Percentiles rank a stretch among this genome's conserved stretches.
Conservation (phyloP, 2,329 filamentous ascomycete genomes). For the Ophiostoma perfectum region DNA sequence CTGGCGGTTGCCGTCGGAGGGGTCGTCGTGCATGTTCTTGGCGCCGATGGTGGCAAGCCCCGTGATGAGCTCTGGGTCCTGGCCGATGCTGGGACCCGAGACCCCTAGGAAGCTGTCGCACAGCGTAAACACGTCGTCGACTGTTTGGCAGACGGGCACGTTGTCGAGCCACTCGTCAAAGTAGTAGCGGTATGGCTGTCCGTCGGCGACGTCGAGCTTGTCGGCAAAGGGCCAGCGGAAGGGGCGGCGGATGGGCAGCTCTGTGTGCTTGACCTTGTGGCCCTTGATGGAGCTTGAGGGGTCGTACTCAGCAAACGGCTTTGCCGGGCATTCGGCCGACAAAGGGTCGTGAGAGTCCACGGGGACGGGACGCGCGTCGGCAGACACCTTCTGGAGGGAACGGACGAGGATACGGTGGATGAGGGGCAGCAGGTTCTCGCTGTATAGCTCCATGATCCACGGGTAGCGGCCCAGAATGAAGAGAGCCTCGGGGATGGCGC, state of each 20-base stretch:
- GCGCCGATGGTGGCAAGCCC: conserved; percentile 83
- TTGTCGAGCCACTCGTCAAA: conserved; percentile 98
- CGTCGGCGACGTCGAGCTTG: conserved; percentile 66
- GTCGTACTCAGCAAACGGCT: conserved; percentile 49
- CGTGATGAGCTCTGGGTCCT: conserved; percentile 68
- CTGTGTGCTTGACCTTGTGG: conserved; percentile 59
- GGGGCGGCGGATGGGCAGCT: conserved; percentile 58
- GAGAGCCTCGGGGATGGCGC: conserved; percentile 84
- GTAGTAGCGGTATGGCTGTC: conserved; percentile 83
- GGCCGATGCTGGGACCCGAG: conserved; percentile 83
- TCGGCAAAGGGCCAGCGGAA: conserved; percentile 83
- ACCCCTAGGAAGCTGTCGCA: conserved; percentile 79
- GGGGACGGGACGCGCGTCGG: conserved; percentile 40
- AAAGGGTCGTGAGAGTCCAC: conserved; percentile 13
- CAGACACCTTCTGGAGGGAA: conserved; percentile 68
- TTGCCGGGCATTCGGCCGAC: conserved; percentile 37
- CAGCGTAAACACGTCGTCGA: conserved; percentile 85
- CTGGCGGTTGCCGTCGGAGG: conserved; percentile 61
- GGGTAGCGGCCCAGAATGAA: conserved; percentile 84
- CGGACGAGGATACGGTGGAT: conserved; percentile 82
- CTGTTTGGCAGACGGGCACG: conserved; percentile 79
- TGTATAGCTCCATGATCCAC: conserved; percentile 82
- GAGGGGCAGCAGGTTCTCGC: conserved; percentile 65
- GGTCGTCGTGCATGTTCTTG: conserved; percentile 65
- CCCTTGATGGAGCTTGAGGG: conserved; percentile 50